phyloP scores from a whole-genome alignment of 1,139 yeast species.

The Taiozyma onychis region DNA sequence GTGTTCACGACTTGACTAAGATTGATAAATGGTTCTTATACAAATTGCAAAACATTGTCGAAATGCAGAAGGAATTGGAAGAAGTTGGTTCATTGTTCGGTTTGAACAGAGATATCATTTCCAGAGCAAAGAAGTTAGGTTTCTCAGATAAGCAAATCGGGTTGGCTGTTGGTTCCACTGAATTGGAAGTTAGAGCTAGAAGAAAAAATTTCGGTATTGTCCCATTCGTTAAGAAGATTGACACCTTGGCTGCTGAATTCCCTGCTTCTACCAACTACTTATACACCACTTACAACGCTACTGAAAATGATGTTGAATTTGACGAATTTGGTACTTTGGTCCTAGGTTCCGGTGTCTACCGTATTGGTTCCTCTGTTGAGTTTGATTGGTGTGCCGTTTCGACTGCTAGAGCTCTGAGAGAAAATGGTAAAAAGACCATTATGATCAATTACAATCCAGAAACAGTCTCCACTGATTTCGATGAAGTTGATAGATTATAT shows the following conservation, averaged over 20 bases:
- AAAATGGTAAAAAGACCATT: slow-evolving; percentile 80
- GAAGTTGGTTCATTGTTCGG: slow-evolving; percentile 49
- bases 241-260: slow-evolving; percentile 97
- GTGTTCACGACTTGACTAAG: slow-evolving; percentile 83
- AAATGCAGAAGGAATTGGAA: slow-evolving; percentile 80
- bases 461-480: slow-evolving; percentile 97
- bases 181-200: slow-evolving; percentile 72
- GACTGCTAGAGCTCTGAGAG: slow-evolving; percentile 91
- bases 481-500: slow-evolving; percentile 94
- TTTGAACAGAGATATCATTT: slow-evolving; percentile 62
- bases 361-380: slow-evolving; percentile 98
- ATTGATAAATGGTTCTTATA: slow-evolving; percentile 95
- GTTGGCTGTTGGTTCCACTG: slow-evolving; percentile 57
- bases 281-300: slow-evolving; percentile 94
- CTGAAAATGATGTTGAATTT: slow-evolving; percentile 76
- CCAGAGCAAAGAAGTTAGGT: slow-evolving; percentile 86
- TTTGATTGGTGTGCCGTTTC: slow-evolving; percentile 99
- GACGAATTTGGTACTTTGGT: slow-evolving; percentile 92
- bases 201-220: slow-evolving; percentile 75
- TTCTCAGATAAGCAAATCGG: slow-evolving; percentile 95
- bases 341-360: slow-evolving; percentile 95
- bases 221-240: slow-evolving; percentile 95
- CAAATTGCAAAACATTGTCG: slow-evolving; percentile 86
- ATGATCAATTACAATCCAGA: slow-evolving; percentile 99
- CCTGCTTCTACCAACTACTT: slow-evolving; percentile 95